Conservation (phyloP, 352 stramenopile species). For the Phytopythium aichiense region DNA sequence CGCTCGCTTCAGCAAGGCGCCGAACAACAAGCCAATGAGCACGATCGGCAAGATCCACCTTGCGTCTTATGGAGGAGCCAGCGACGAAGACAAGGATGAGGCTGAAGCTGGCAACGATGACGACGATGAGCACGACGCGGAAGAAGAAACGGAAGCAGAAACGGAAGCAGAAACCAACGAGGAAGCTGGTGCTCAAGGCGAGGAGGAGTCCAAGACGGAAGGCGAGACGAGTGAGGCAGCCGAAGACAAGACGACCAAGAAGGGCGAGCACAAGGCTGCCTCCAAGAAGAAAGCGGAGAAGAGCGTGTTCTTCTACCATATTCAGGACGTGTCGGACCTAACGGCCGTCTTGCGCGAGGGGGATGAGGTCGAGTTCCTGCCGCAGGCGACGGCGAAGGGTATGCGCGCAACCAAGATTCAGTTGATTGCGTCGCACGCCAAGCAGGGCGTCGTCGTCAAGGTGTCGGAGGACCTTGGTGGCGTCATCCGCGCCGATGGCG, state of each 20-base stretch:
- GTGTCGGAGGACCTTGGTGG: constrained; percentile 50
- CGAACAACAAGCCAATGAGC: constrained; percentile 33
- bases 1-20: constrained; percentile 30
- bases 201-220: constrained; percentile 2
- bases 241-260: neutral
- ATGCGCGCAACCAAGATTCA: constrained; percentile 50
- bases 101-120: constrained; percentile 9
- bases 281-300: constrained; percentile 18
- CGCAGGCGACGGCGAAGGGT: constrained; percentile 39
- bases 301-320: constrained; percentile 52
- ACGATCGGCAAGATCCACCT: constrained; percentile 55
- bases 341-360: constrained; percentile 58
- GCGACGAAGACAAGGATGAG: constrained; percentile 7
- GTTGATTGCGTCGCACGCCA: constrained; percentile 46
- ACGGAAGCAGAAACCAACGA: constrained; percentile 12
- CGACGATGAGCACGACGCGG: constrained; percentile 15
- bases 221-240: neutral
- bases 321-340: constrained; percentile 60
- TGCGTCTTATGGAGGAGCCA: neutral
- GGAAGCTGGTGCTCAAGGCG: constrained; percentile 3
- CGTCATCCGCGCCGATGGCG: constrained; percentile 50
- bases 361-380: constrained; percentile 67
- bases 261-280: neutral
- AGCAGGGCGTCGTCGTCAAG: constrained; percentile 50
- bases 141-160: constrained; percentile 15